Conservation (phyloP, 106 monocot species). For the Allium cepa region DNA sequence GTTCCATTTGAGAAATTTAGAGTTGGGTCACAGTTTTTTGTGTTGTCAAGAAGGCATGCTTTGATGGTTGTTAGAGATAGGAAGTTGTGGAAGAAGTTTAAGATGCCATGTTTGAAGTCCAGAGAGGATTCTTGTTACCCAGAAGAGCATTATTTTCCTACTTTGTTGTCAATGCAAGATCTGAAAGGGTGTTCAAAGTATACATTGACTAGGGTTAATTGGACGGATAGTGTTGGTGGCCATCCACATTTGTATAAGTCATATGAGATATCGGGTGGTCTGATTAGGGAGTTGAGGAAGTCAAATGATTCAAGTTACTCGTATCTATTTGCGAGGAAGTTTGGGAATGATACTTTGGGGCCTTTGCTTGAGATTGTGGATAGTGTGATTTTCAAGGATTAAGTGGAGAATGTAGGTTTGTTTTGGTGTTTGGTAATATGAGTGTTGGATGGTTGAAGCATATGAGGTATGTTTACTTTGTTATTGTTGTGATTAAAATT, state of each 20-base stretch:
- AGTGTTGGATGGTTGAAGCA: not conserved
- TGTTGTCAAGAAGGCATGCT: conserved; percentile 65
- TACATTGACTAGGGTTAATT: conserved; percentile 78
- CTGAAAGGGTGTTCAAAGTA: conserved; percentile 50
- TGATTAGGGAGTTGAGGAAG: conserved; percentile 50
- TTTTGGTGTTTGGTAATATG: not conserved
- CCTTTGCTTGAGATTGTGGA: conserved; percentile 55
- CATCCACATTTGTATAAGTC: conserved; percentile 68
- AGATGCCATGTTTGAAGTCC: conserved; percentile 54
- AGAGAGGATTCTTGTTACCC: conserved; percentile 75
- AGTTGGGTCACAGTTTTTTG: conserved; percentile 88
- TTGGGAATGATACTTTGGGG: conserved; percentile 46
- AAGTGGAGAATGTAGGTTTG: not conserved
- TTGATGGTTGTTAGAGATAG: conserved; percentile 67
- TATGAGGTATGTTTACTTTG: not conserved
- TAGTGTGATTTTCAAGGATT: conserved; percentile 51
- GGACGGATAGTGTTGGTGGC: conserved; percentile 76
- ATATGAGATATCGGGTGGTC: conserved; percentile 36
- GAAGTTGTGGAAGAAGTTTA: conserved; percentile 76
- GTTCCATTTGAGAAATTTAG: conserved; percentile 70
- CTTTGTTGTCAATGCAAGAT: conserved; percentile 74
- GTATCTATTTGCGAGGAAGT: conserved; percentile 79
- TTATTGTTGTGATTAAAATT: not conserved
- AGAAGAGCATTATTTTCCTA: conserved; percentile 97
- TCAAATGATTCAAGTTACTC: conserved; percentile 56